phyloP scores from a whole-genome alignment of 306 rosid genomes.

The Arachis hypogaea region DNA sequence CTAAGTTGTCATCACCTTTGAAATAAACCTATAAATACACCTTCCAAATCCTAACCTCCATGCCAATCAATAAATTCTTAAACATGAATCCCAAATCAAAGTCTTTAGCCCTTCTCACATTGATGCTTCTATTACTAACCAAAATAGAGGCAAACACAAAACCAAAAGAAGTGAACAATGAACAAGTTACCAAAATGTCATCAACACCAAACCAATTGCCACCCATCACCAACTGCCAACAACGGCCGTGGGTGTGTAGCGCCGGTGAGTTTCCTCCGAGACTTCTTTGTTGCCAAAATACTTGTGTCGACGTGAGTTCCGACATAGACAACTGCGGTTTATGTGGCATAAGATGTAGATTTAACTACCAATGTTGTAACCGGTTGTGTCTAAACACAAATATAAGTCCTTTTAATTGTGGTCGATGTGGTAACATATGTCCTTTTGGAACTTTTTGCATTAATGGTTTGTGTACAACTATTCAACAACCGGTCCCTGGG shows the following conservation, averaged over 20 bases:
- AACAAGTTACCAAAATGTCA: constrained; percentile 18
- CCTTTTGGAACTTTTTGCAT: constrained; percentile 47
- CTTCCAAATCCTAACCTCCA: not conserved
- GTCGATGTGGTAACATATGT: constrained; percentile 63
- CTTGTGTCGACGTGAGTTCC: constrained; percentile 51
- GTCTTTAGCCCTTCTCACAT: constrained; percentile 25
- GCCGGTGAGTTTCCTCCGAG: constrained; percentile 35
- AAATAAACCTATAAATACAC: constrained; percentile 4
- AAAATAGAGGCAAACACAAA: constrained; percentile 24
- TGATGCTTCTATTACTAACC: constrained; percentile 25
- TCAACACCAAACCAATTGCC: constrained; percentile 5
- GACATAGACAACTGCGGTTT: constrained; percentile 57
- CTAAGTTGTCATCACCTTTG: not conserved
- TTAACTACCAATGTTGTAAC: constrained; percentile 53
- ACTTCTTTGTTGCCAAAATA: constrained; percentile 52
- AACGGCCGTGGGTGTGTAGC: constrained; percentile 44
- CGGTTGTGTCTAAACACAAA: constrained; percentile 53
- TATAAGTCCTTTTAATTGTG: constrained; percentile 50
- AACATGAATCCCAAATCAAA: constrained; percentile 28
- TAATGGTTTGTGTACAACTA: constrained; percentile 57
- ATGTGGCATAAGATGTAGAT: constrained; percentile 48
- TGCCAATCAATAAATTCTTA: not conserved
- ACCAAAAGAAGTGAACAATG: not conserved
- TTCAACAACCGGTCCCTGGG: not conserved
- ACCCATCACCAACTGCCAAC: constrained; percentile 43